Conservation (phyloP, 768 basidiomycete species). For the Tulasnella sp. region DNA sequence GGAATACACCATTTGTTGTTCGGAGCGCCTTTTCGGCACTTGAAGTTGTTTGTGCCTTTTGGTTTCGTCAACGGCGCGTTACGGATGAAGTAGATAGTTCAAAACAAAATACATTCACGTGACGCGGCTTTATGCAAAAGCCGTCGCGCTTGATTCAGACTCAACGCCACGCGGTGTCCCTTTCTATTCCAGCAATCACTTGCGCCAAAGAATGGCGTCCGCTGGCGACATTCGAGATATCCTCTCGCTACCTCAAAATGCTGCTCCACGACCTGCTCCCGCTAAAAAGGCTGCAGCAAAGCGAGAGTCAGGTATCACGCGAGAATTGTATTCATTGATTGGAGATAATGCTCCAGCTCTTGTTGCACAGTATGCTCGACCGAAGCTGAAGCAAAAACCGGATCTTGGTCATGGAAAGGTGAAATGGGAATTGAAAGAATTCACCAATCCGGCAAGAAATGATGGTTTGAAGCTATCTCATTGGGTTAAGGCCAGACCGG, state of each 20-base stretch:
- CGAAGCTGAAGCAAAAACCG: constrained; percentile 77
- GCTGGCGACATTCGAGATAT: constrained; percentile 78
- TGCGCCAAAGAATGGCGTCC: constrained; percentile 14
- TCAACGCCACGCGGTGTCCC: no score
- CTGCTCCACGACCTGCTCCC: constrained; percentile 34
- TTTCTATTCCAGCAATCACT: constrained; percentile 4
- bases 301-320: constrained; percentile 82
- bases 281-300: constrained; percentile 36
- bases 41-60: no score
- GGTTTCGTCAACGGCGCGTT: no score
- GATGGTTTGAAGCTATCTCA: constrained; percentile 63
- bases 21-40: no score
- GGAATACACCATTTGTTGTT: neutral
- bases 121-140: no score
- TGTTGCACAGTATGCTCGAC: constrained; percentile 63
- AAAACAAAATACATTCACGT: no score
- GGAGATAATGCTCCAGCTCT: constrained; percentile 86
- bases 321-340: constrained; percentile 88
- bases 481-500: constrained; percentile 55
- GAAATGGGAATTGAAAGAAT: constrained; percentile 69
- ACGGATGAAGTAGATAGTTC: no score
- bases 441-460: constrained; percentile 56
- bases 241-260: constrained; percentile 46
- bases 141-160: no score
- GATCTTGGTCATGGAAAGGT: constrained; percentile 50